Percentiles rank a stretch among this genome's conserved stretches.
Evolutionary conservation across 2,329 filamentous ascomycete species (phyloP).

Genomic region (Metarhizium rileyi): DNA sequence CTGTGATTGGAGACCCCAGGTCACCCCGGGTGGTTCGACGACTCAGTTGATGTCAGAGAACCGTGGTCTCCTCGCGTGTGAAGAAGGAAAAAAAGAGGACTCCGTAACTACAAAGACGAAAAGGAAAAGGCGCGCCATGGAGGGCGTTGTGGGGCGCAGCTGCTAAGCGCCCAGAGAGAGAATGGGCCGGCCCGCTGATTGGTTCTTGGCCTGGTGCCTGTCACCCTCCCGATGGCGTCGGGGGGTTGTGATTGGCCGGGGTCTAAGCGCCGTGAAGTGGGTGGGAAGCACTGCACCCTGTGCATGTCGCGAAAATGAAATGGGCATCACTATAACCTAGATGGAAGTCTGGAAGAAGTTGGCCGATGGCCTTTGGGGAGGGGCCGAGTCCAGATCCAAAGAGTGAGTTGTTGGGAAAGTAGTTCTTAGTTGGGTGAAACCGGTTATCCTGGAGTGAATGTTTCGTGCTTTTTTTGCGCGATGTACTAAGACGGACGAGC

Average conservation of each 20-base stretch:
- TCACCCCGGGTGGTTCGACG: conserved; percentile 16
- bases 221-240: conserved; percentile 21
- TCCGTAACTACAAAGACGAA: no score
- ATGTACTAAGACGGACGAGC: no score
- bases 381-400: not conserved
- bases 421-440: not conserved
- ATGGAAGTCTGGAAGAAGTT: not conserved
- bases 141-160: conserved; percentile 4
- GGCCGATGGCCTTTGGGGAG: not conserved
- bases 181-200: conserved; percentile 14
- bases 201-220: conserved; percentile 16
- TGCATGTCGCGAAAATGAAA: not conserved
- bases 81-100: not conserved
- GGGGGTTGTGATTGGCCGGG: conserved; percentile 22
- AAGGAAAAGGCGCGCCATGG: not conserved
- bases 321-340: no score
- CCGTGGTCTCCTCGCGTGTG: not conserved
- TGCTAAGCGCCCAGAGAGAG: conserved; percentile 24
- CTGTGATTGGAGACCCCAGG: conserved; percentile 8
- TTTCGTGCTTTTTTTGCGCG: no score
- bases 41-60: conserved; percentile 1
- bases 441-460: no score
- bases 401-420: not conserved
- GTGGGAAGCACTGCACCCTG: conserved; percentile 7
- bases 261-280: conserved; percentile 24